Conservation (phyloP, 805 yeast species). For the Metschnikowia drakensbergensis region DNA sequence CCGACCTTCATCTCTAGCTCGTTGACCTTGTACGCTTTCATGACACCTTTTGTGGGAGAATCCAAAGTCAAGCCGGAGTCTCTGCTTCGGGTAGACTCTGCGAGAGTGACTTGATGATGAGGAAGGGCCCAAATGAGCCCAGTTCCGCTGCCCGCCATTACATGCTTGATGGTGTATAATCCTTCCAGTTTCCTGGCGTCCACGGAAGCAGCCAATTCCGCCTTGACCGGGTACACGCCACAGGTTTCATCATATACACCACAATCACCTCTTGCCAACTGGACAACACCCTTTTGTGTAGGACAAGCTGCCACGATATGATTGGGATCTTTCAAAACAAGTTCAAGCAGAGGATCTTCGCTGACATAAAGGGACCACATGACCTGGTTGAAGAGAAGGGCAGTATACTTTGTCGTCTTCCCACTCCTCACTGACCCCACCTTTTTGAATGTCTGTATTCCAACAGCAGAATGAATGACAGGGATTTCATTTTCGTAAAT, state of each 20-base stretch:
- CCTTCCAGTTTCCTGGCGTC: conserved; percentile 25
- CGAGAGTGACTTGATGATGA: conserved; percentile 44
- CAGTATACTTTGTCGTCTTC: conserved; percentile 48
- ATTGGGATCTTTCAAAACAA: conserved; percentile 30
- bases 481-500: conserved; percentile 25
- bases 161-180: conserved; percentile 28
- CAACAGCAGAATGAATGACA: conserved; percentile 56
- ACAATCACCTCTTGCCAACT: conserved; percentile 51
- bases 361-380: conserved; percentile 68
- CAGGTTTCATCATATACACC: conserved; percentile 54
- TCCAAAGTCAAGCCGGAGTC: conserved; percentile 38
- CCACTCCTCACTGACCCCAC: conserved; percentile 25
- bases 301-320: conserved; percentile 27
- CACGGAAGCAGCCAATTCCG: conserved; percentile 36
- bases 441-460: conserved; percentile 49
- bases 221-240: conserved; percentile 55
- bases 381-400: conserved; percentile 50
- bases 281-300: conserved; percentile 42
- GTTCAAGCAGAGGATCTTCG: conserved; percentile 29
- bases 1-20: conserved; percentile 40
- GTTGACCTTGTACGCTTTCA: conserved; percentile 42
- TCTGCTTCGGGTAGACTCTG: conserved; percentile 21
- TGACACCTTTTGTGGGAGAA: conserved; percentile 48
- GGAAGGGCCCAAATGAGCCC: conserved; percentile 50
- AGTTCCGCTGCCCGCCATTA: conserved; percentile 24